Conservation (phyloP, 495 filamentous ascomycete genomes). For the Chaetomidium leptoderma region DNA sequence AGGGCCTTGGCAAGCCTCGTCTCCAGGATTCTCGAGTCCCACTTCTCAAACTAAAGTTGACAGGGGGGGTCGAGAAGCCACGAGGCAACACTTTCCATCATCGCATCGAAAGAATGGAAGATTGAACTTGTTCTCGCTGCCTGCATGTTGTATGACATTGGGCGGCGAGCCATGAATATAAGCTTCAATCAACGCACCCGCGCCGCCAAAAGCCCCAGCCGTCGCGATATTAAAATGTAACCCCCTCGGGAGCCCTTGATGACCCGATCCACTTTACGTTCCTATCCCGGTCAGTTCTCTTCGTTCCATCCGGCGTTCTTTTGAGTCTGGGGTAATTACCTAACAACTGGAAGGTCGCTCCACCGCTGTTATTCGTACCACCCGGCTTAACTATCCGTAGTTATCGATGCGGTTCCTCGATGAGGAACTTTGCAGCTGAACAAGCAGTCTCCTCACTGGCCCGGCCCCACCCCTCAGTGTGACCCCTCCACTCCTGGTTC, state of each 20-base stretch:
- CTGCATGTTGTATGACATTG: background rate
- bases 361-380: too few relatives aligned
- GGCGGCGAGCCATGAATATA: background rate
- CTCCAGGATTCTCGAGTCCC: background rate
- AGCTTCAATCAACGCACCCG: background rate
- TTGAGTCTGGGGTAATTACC: conserved; percentile 6
- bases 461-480: background rate
- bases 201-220: background rate
- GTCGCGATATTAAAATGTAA: background rate
- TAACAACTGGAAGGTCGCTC: too few relatives aligned
- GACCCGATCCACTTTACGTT: conserved; percentile 1
- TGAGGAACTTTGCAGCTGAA: too few relatives aligned
- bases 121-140: background rate
- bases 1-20: background rate
- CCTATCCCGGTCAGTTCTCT: background rate
- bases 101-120: background rate
- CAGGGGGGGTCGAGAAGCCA: conserved; percentile 6
- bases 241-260: background rate
- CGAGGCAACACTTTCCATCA: too few relatives aligned
- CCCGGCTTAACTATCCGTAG: too few relatives aligned
- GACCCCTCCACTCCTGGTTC: background rate
- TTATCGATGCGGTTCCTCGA: too few relatives aligned
- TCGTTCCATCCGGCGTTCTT: background rate
- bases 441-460: background rate
- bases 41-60: background rate